Conservation (phyloP, 352 stramenopile species). For the Globisporangium cystogenes region DNA sequence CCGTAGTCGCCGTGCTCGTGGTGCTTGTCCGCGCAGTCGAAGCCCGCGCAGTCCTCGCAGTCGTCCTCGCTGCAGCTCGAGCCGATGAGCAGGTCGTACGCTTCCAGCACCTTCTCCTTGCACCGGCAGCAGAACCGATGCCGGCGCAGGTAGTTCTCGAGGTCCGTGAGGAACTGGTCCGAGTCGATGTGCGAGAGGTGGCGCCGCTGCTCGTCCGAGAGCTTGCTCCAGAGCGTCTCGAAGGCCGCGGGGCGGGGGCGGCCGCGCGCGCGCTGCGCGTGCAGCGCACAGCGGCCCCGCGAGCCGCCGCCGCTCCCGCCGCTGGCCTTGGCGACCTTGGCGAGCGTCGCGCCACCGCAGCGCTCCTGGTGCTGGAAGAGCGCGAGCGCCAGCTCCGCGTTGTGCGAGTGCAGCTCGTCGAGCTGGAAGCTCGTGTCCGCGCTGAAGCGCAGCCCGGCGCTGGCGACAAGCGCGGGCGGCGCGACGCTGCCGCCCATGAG, state of each 20-base stretch:
- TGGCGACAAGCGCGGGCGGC: slow-evolving; percentile 39
- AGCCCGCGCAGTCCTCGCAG: slow-evolving; percentile 77
- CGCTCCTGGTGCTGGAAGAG: slow-evolving; percentile 81
- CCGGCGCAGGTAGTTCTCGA: slow-evolving; percentile 78
- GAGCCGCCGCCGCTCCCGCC: slow-evolving; percentile 20
- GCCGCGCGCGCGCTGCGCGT: slow-evolving; percentile 66
- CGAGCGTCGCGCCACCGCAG: slow-evolving; percentile 46
- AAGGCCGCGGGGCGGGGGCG: slow-evolving; percentile 71
- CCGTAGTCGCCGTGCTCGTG: slow-evolving; percentile 69
- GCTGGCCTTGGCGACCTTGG: slow-evolving; percentile 35
- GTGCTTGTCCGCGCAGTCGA: slow-evolving; percentile 72
- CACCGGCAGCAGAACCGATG: slow-evolving; percentile 86
- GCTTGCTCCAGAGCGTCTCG: slow-evolving; percentile 71
- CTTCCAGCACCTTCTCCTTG: slow-evolving; percentile 86
- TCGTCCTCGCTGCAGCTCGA: slow-evolving; percentile 84
- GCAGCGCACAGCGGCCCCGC: slow-evolving; percentile 64
- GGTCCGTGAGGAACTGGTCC: slow-evolving; percentile 81
- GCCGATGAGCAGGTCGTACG: slow-evolving; percentile 81
- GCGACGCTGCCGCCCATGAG: slow-evolving; percentile 33
- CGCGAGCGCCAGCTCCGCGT: slow-evolving; percentile 56
- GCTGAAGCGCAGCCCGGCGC: slow-evolving; percentile 49
- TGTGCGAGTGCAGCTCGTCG: slow-evolving; percentile 57
- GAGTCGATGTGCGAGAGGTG: slow-evolving; percentile 84
- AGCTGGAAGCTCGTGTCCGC: slow-evolving; percentile 60
- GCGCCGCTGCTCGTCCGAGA: slow-evolving; percentile 70